These are phyloP conservation scores for Rhytidiadelphus loreus DNA, from an alignment of 225 moss, liverwort and hornwort genomes.

Conservation along the genomic window DNA sequence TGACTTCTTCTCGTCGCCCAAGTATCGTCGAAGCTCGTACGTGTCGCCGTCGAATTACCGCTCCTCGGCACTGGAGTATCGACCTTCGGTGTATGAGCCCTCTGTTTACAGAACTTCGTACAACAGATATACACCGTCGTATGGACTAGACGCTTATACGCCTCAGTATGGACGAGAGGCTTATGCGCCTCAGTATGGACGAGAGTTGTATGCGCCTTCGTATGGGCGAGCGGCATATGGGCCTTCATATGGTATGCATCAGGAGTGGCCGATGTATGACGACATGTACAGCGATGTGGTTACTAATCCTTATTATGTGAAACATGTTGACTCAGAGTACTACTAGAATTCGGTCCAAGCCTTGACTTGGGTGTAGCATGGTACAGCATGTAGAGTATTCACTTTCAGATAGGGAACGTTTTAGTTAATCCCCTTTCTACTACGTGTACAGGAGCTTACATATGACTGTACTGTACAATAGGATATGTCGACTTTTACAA, in stretches of 20 bases:
- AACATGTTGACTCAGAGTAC: constrained; percentile 16
- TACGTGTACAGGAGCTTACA: neutral
- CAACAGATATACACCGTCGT: constrained; percentile 6
- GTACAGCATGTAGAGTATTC: neutral
- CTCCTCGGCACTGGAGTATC: constrained; percentile 4
- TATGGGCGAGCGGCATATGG: neutral
- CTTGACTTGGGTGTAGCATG: neutral
- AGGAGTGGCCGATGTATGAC: constrained; percentile 5
- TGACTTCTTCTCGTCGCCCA: neutral
- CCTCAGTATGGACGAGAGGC: neutral
- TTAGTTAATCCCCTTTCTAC: neutral
- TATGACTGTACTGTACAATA: neutral
- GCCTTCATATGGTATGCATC: neutral
- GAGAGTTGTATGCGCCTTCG: neutral
- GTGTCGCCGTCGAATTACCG: neutral
- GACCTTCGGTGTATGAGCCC: neutral
- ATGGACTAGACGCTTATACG: neutral
- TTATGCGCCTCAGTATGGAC: neutral
- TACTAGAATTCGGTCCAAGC: neutral
- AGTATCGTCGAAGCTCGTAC: constrained; percentile 11
- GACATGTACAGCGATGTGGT: neutral
- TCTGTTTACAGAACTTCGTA: constrained; percentile 9
- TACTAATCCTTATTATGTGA: neutral
- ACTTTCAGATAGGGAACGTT: neutral
- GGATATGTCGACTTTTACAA: neutral